These are phyloP conservation scores for Monilinia vaccinii-corymbosi DNA, from an alignment of 2,329 filamentous ascomycete species.

Conservation along the genomic window DNA sequence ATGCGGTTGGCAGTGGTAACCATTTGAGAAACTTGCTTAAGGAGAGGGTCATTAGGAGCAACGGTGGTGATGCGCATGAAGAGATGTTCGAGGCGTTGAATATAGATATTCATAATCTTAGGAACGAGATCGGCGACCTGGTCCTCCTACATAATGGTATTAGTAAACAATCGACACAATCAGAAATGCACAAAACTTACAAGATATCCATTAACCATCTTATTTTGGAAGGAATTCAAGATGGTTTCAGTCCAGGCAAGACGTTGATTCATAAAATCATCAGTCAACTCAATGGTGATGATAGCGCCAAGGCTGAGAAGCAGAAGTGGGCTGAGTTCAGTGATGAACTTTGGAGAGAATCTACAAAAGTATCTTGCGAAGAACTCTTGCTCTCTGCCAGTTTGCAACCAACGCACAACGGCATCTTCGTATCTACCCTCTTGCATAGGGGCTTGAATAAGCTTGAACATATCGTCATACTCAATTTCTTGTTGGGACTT, in stretches of 20 bases:
- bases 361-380: constrained; percentile 48
- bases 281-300: constrained; percentile 48
- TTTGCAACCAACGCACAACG: constrained; percentile 59
- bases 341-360: constrained; percentile 43
- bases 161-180: constrained; percentile 17
- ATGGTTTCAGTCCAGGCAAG: constrained; percentile 53
- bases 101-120: constrained; percentile 46
- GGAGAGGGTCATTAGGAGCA: constrained; percentile 38
- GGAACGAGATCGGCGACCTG: constrained; percentile 47
- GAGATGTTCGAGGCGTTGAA: constrained; percentile 43
- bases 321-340: constrained; percentile 50
- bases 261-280: constrained; percentile 44
- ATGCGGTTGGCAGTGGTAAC: constrained; percentile 29
- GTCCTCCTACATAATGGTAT: constrained; percentile 36
- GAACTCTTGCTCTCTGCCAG: constrained; percentile 51
- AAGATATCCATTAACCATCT: constrained; percentile 24
- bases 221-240: constrained; percentile 40
- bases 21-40: constrained; percentile 41
- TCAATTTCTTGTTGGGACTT: constrained; percentile 33
- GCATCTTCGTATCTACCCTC: constrained; percentile 53
- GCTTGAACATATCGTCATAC: constrained; percentile 43
- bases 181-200: constrained; percentile 24
- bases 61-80: constrained; percentile 42
- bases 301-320: constrained; percentile 57
- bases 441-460: constrained; percentile 54